phyloP scores from a whole-genome alignment of 768 basidiomycete species.

The Austroboletus eburneus region DNA sequence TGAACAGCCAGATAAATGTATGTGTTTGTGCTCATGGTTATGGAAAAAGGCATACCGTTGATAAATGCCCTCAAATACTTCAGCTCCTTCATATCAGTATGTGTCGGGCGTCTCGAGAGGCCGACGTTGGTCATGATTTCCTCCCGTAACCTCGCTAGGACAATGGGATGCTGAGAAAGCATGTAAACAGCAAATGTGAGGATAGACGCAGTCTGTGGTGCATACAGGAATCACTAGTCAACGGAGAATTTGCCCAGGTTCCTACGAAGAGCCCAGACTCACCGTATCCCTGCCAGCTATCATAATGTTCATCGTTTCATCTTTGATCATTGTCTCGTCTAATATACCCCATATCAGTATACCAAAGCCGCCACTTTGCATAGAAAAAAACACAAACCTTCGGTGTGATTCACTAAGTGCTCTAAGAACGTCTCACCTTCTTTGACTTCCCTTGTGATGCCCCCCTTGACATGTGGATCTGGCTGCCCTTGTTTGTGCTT shows the following conservation, averaged over 20 bases:
- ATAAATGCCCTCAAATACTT: conserved; percentile 62
- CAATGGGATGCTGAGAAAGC: conserved; percentile 49
- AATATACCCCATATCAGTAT: not conserved
- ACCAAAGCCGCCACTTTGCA: not conserved
- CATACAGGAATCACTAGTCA: not conserved
- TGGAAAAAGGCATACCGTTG: conserved; percentile 41
- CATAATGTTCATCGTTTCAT: conserved; percentile 28
- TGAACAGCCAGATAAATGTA: conserved; percentile 9
- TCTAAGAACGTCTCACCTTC: not conserved
- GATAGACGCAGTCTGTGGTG: conserved; percentile 28
- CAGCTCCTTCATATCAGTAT: conserved; percentile 57
- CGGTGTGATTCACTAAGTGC: not conserved
- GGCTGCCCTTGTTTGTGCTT: conserved; percentile 14
- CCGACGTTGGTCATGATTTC: conserved; percentile 57
- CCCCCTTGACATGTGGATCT: not conserved
- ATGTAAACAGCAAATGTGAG: conserved; percentile 38
- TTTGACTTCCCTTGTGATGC: not conserved
- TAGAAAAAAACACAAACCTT: conserved; percentile 3
- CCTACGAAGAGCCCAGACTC: conserved; percentile 2
- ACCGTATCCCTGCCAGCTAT: conserved; percentile 43
- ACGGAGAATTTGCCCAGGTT: not conserved
- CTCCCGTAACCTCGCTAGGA: conserved; percentile 45
- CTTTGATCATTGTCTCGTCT: conserved; percentile 24
- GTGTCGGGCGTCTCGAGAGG: conserved; percentile 42
- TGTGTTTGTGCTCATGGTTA: not conserved